Conservation (phyloP, 768 basidiomycete species). For the Candolleomyces eurysporus region DNA sequence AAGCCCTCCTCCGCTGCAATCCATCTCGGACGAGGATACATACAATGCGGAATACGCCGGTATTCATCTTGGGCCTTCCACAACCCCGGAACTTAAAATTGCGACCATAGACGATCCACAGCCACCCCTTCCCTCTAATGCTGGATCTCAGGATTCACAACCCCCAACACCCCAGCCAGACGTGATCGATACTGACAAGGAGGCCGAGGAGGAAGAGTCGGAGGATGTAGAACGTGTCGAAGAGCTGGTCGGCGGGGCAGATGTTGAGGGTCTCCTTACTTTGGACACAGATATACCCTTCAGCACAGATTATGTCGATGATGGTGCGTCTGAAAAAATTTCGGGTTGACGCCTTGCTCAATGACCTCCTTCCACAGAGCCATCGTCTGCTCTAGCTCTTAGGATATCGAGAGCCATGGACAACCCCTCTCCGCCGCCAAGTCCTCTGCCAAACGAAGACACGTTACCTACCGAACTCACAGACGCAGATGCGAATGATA, state of each 20-base stretch:
- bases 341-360: neutral
- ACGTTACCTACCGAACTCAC: slow-evolving; percentile 1
- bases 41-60: slow-evolving; percentile 42
- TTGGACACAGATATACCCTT: slow-evolving; percentile 43
- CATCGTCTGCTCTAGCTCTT: slow-evolving; percentile 63
- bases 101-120: slow-evolving; percentile 29
- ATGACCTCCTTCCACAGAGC: slow-evolving; percentile 40
- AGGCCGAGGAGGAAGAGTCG: slow-evolving; percentile 12
- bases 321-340: slow-evolving; percentile 38
- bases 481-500: neutral
- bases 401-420: slow-evolving; percentile 67
- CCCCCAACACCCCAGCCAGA: slow-evolving; percentile 19
- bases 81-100: slow-evolving; percentile 52
- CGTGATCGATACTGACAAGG: neutral
- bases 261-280: slow-evolving; percentile 28
- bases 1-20: slow-evolving; percentile 23
- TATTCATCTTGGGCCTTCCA: slow-evolving; percentile 50
- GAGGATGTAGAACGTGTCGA: slow-evolving; percentile 24
- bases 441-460: slow-evolving; percentile 14
- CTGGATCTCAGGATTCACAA: slow-evolving; percentile 11
- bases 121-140: neutral
- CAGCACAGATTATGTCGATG: slow-evolving; percentile 37
- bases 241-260: slow-evolving; percentile 26
- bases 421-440: slow-evolving; percentile 68
- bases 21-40: slow-evolving; percentile 38